Conservation (phyloP, 768 basidiomycete species). For the Leccinum pellstonianum region DNA sequence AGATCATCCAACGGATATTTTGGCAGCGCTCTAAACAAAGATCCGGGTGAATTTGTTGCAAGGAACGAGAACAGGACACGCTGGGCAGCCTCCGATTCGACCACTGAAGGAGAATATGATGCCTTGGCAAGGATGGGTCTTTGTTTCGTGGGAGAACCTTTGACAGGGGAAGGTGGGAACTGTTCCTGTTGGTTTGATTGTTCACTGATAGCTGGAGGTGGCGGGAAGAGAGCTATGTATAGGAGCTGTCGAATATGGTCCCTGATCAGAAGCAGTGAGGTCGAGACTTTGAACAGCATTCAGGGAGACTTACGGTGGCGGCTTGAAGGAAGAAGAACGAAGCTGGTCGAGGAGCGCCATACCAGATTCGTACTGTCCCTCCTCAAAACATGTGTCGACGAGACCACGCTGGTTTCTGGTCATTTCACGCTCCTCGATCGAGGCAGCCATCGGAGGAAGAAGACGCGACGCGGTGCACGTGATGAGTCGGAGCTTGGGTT, state of each 20-base stretch:
- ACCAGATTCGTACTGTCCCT: conserved; percentile 71
- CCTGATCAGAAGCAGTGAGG: conserved; percentile 34
- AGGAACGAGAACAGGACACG: conserved; percentile 55
- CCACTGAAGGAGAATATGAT: conserved; percentile 42
- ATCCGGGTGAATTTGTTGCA: conserved; percentile 53
- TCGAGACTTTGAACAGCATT: conserved; percentile 11
- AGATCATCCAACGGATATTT: conserved; percentile 36
- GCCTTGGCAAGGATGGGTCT: conserved; percentile 39
- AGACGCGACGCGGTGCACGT: conserved; percentile 24
- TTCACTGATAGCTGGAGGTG: conserved; percentile 25
- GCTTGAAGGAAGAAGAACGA: conserved; percentile 54
- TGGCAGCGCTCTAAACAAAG: conserved; percentile 56
- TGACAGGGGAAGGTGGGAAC: conserved; percentile 33
- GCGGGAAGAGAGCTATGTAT: conserved; percentile 68
- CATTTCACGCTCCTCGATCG: conserved; percentile 42
- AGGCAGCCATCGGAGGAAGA: conserved; percentile 9
- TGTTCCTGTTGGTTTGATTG: conserved; percentile 22
- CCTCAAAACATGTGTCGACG: conserved; percentile 74
- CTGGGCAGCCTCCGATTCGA: conserved; percentile 50
- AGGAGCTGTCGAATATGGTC: conserved; percentile 66
- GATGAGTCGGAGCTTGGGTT: conserved; percentile 1
- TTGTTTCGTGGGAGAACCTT: conserved; percentile 51
- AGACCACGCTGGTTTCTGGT: conserved; percentile 48
- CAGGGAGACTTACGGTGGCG: conserved; percentile 49
- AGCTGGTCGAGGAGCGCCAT: conserved; percentile 62